Base-by-base conservation (phyloP, 2,329 filamentous ascomycete genomes). In the Ascosphaera apis region DNA sequence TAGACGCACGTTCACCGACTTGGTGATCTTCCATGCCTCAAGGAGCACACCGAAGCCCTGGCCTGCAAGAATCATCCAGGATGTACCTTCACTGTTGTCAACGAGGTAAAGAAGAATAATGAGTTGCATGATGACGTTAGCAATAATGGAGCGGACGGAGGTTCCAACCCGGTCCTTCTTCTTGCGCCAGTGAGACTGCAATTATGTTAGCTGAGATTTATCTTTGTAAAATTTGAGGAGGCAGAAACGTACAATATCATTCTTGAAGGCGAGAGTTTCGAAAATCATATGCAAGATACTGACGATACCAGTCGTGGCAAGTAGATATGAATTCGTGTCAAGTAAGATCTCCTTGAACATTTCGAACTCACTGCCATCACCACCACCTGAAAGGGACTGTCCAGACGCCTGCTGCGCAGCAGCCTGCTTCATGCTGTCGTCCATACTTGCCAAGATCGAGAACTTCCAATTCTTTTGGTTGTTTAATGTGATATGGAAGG, bases 111-210 rank as follows among this genome's bases (percentile, higher is more conserved):
- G 66, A 67, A 98, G 91, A 56, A 98, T 93, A 50, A 95, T 67
- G 4, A 67, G 56, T 57, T 98, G 88, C 88, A 98, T 98, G 55
- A 95, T 84, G 42, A 95, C 84, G 50, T 95, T 98, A 53, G 81
- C 83, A 39, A 98, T 64, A 49, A 98, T 98, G 21, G 86, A 91
- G 39, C 88, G 82, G 40, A 98, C 78, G 1, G 84, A 93, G 33
- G 92, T 91, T 43, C 88, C 88, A 18, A 98, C 79, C 40, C 92
- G 88, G 61, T 95, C 91, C 66, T 98, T 98, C 76, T 98, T 98
- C 65, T 95, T 93, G 52, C 84, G 81, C 72, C 88, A 98, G 58
- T 98, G 88, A 34, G 83, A 65, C 58, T 61, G 37, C 38, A 30
- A 34, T 9, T 31, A 15, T 9, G 34, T 47, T 39, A 50, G 47